A percentile compares a stretch with the other conserved stretches of the same genome.
Conservation (phyloP, 139 green algal species). For the Micromonas pusilla region DNA sequence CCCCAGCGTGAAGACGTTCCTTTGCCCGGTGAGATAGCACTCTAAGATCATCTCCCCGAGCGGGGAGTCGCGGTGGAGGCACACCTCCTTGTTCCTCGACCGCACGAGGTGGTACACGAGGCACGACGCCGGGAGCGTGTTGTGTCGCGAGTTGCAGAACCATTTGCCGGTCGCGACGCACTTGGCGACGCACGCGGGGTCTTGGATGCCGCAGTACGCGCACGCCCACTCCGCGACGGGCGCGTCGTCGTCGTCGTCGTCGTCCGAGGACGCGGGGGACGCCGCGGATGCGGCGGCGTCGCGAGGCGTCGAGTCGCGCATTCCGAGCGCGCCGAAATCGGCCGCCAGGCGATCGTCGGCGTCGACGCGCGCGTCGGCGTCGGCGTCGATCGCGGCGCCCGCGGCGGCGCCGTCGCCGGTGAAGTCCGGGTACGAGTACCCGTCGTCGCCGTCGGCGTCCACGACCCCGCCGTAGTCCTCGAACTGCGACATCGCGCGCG, state of each 20-base stretch:
- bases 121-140: slow-evolving; percentile 56
- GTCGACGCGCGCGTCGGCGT: no score
- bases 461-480: no score
- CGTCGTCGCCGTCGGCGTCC: no score
- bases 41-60: slow-evolving; percentile 90
- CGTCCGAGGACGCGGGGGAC: no score
- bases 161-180: slow-evolving; percentile 82
- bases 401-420: no score
- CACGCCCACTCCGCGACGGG: slow-evolving; percentile 37
- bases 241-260: background rate
- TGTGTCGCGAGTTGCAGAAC: slow-evolving; percentile 87
- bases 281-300: no score
- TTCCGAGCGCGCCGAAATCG: no score
- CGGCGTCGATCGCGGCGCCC: no score
- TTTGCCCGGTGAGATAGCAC: slow-evolving; percentile 83
- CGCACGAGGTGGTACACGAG: slow-evolving; percentile 83
- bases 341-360: no score
- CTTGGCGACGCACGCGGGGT: slow-evolving; percentile 78
- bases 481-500: no score
- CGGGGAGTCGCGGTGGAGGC: slow-evolving; percentile 83
- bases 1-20: slow-evolving; percentile 93
- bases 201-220: slow-evolving; percentile 91
- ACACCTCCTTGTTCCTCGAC: slow-evolving; percentile 71
- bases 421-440: no score
- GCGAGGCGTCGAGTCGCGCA: no score